Base-by-base conservation (phyloP, 2,329 filamentous ascomycete genomes). In the Ceratocystis papillata region DNA sequence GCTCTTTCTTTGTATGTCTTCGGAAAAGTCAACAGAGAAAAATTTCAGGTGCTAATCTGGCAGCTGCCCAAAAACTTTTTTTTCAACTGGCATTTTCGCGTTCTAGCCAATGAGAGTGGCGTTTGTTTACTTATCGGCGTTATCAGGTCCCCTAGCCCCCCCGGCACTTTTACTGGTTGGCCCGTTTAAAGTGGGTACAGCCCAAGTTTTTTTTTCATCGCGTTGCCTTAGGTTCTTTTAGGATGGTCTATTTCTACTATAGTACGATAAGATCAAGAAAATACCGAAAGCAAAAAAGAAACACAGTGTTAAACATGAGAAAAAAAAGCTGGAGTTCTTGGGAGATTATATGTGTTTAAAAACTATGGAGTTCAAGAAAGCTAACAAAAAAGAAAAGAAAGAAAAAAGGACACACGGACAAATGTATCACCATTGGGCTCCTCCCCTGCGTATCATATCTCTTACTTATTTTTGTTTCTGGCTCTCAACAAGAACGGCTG, bases 11-110 rank as follows among this genome's bases (percentile, higher is more conserved):
- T 70, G 57, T 44, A 63, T 41, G 30, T 41, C 4, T 7, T n/a
- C 12, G 37, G 37, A 53, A 25, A 44, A 41, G 46, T 60, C 59
- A 66, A 48, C n/a, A 59, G 55, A 62, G n/a, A 53, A 66, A 45
- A 57, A 59, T 53, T 64, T 64, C 60, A 62, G 59, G 46, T 66
- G 55, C 25, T 62, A 44, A 66, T 57, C 67, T 63, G 55, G 30
- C 55, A 59, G 55, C 55, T 59, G 30, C 55, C 55, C 15, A 66
- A 64, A 63, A 62, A 62, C 65, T 45, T 68, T 65, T 67, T 50
- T 68, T 68, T 30, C 63, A 63, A 50, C 65, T 48, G 46, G 62
- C 44, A 45, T 64, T 64, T 64, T 64, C 62, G 62, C 62, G 62
- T 55, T 55, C 22, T 50, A 25, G 41, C 62, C 62, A 64, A 64